Conservation (phyloP, 129 eudicot genomes). For the Dittrichia graveolens region DNA sequence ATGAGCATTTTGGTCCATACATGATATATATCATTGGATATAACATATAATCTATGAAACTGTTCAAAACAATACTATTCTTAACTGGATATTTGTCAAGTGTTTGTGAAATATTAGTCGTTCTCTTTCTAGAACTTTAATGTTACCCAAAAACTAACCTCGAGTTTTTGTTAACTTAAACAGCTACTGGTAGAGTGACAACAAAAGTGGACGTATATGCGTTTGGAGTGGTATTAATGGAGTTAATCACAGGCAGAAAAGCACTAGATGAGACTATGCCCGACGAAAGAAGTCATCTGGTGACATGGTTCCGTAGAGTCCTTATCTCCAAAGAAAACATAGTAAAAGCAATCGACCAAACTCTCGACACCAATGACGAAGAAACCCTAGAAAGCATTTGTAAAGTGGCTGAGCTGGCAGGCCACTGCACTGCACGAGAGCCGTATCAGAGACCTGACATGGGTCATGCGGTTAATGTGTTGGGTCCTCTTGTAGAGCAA, state of each 20-base stretch:
- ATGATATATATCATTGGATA: too few relatives aligned
- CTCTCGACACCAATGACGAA: conserved; percentile 41
- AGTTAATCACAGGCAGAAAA: conserved; percentile 67
- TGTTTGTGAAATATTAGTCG: too few relatives aligned
- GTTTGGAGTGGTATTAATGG: conserved; percentile 75
- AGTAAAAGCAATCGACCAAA: conserved; percentile 45
- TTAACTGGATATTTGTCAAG: too few relatives aligned
- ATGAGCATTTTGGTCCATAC: too few relatives aligned
- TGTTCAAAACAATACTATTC: too few relatives aligned
- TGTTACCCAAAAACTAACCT: not conserved
- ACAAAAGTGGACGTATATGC: conserved; percentile 71
- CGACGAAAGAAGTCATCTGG: conserved; percentile 57
- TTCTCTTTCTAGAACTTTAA: too few relatives aligned
- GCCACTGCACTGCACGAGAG: conserved; percentile 70
- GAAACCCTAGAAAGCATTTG: conserved; percentile 52
- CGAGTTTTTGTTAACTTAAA: not conserved
- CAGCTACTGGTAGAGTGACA: conserved; percentile 84
- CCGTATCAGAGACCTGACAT: conserved; percentile 72
- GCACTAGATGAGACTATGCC: conserved; percentile 64
- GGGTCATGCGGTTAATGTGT: conserved; percentile 70
- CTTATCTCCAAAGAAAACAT: conserved; percentile 44
- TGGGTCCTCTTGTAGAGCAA: conserved; percentile 62
- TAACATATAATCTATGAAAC: too few relatives aligned
- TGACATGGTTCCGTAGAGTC: conserved; percentile 63
- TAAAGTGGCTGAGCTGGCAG: conserved; percentile 72